Percentiles rank a stretch among this genome's conserved stretches.
Evolutionary conservation across 805 yeast species (phyloP).

Genomic region (Candida xiaguanensis): DNA sequence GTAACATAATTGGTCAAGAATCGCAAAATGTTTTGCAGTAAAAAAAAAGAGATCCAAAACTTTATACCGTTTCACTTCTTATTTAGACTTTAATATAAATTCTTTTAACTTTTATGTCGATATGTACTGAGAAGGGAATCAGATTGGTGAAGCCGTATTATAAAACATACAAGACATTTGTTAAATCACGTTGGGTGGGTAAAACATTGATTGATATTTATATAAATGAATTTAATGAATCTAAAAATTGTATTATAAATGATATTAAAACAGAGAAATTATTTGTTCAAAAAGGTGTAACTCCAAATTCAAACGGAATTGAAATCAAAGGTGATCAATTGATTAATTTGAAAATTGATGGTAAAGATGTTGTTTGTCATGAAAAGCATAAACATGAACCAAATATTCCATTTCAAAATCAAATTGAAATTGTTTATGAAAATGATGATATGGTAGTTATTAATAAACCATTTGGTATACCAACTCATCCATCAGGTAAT

Average conservation of each 20-base stretch:
- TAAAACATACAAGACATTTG: constrained; percentile 26
- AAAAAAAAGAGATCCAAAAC: background rate
- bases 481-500: constrained; percentile 51
- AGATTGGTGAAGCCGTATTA: constrained; percentile 37
- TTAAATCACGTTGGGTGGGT: constrained; percentile 38
- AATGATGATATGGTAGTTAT: constrained; percentile 40
- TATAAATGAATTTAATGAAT: constrained; percentile 32
- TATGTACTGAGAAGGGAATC: constrained; percentile 23
- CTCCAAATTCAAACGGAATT: constrained; percentile 14
- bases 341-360: constrained; percentile 12
- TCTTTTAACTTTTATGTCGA: constrained; percentile 3
- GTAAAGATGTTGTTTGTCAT: constrained; percentile 28
- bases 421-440: constrained; percentile 27
- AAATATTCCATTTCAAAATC: constrained; percentile 23
- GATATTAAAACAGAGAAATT: constrained; percentile 24
- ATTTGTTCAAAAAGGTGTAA: constrained; percentile 22
- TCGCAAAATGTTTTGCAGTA: constrained; percentile 24
- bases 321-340: constrained; percentile 19
- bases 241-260: constrained; percentile 15
- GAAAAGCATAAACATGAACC: constrained; percentile 46
- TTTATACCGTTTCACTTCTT: constrained; percentile 3
- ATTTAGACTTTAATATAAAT: background rate
- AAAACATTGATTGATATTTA: constrained; percentile 28
- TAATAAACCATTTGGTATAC: constrained; percentile 50
- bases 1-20: constrained; percentile 31